Base-by-base conservation (phyloP, 2,329 filamentous ascomycete genomes). In the Hymenoscyphus linearis region DNA sequence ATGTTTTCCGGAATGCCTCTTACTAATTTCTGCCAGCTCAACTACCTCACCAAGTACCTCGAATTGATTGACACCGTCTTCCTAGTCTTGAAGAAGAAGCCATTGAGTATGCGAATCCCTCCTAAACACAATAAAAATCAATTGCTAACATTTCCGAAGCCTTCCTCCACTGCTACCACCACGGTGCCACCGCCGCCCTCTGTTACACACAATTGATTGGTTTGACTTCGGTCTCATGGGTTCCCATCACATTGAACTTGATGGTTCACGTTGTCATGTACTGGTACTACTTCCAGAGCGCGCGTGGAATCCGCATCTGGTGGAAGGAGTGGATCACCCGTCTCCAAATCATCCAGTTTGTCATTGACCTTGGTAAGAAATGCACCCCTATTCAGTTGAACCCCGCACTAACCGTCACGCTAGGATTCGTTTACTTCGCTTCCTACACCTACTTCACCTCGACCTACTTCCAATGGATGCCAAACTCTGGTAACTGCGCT, bases 221-320 rank as follows among this genome's bases (percentile, higher is more conserved):
- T 69, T 85, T 90, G 73, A 98, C 93, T 53, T 85, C 93, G 52
- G 93, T 98, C 61, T 96, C 93, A 64, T 98, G 93, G 93, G 91
- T 96, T 60, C 87, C 89, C 65, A 98, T 98, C 75, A 88, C 86
- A 59, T 85, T 98, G 71, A 98, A 98, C 84, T 80, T 98, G 73
- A 86, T 85, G 66, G 93, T 98, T 60, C 93, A 98, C 79, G 93
- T 98, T 62, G 90, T 97, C 75, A 98, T 98, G 93, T 98, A 98
- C 88, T 97, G 93, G 93, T 98, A 98, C 87, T 98, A 98, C 85
- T 98, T 98, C 88, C 93, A 98, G 84, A 93, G 91, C 74, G 93
- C 93, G 60, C 92, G 93, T 70, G 95, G 95, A 69, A 86, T 98
- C 77, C 88, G 88, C 73, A 95, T 97, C 79, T 97, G 93, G 93